A percentile compares a stretch with the other conserved stretches of the same genome.
phyloP scores from a whole-genome alignment of 2,329 filamentous ascomycete species.

The Scedosporium aurantiacum region DNA sequence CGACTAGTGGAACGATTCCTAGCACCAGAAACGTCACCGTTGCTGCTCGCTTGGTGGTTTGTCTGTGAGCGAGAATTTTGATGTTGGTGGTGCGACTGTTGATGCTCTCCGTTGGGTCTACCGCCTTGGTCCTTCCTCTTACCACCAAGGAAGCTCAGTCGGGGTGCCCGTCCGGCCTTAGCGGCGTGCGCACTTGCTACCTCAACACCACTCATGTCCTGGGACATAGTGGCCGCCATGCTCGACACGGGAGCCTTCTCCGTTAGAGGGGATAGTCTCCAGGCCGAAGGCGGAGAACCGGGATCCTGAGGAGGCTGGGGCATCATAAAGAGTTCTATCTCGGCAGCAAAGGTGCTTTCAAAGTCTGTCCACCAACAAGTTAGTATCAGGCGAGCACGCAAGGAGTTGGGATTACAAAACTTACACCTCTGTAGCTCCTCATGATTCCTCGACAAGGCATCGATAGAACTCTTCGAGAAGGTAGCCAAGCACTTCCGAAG shows the following conservation, averaged over 20 bases:
- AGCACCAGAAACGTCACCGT: not conserved
- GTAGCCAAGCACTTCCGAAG: conserved; percentile 70
- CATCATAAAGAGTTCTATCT: conserved; percentile 45
- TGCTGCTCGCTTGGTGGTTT: not conserved
- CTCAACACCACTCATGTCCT: conserved; percentile 19
- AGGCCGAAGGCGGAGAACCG: conserved; percentile 32
- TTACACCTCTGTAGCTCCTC: conserved; percentile 55
- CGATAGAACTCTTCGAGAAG: conserved; percentile 54
- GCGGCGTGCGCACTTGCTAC: conserved; percentile 29
- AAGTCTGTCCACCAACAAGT: conserved; percentile 35
- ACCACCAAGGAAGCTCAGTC: conserved; percentile 46
- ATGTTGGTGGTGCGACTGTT: conserved; percentile 13
- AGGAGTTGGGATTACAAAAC: conserved; percentile 21
- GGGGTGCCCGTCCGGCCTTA: conserved; percentile 31
- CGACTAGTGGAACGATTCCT: not conserved
- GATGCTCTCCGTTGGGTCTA: conserved; percentile 18
- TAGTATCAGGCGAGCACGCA: not conserved
- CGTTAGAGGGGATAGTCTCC: conserved; percentile 37
- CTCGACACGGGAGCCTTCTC: conserved; percentile 23
- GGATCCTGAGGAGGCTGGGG: conserved; percentile 18
- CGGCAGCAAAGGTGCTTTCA: conserved; percentile 50
- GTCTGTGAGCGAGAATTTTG: not conserved
- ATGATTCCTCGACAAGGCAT: conserved; percentile 41
- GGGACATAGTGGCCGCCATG: conserved; percentile 21
- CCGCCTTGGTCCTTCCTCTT: conserved; percentile 31